Conservation (phyloP, 2,329 filamentous ascomycete genomes). For the Emmonsiellopsis sp. region DNA sequence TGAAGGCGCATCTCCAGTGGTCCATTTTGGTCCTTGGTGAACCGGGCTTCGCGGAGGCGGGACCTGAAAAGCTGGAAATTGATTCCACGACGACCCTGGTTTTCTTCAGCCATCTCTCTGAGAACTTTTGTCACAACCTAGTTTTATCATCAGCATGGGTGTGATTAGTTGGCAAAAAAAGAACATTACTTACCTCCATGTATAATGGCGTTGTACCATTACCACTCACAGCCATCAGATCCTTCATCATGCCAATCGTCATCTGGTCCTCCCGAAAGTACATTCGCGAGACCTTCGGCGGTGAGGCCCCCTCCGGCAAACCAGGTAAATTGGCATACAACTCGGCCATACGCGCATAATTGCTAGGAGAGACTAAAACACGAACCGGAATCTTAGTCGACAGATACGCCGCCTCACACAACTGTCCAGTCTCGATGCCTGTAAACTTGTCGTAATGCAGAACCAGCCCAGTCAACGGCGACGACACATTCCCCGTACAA, state of each 20-base stretch:
- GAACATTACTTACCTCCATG: conserved; percentile 28
- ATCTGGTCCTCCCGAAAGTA: conserved; percentile 41
- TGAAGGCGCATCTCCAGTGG: conserved; percentile 54
- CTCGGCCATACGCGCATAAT: conserved; percentile 32
- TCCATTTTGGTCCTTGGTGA: conserved; percentile 42
- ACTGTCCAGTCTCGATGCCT: conserved; percentile 22
- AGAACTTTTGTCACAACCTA: conserved; percentile 41
- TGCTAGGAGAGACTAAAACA: conserved; percentile 45
- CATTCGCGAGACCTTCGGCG: conserved; percentile 38
- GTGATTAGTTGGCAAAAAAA: neutral
- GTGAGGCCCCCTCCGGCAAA: conserved; percentile 17
- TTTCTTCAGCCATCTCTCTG: conserved; percentile 39
- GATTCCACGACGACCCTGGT: conserved; percentile 21
- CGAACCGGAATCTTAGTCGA: conserved; percentile 40
- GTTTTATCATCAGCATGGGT: neutral
- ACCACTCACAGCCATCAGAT: conserved; percentile 44
- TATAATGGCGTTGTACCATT: conserved; percentile 42
- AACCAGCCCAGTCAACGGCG: conserved; percentile 45
- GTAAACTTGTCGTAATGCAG: conserved; percentile 49
- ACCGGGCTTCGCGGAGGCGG: conserved; percentile 25
- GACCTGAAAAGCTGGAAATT: conserved; percentile 38
- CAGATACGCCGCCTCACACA: conserved; percentile 50
- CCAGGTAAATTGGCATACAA: conserved; percentile 34
- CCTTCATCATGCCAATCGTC: conserved; percentile 45
- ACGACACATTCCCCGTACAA: conserved; percentile 34